A percentile compares a stretch with the other conserved stretches of the same genome.
These are phyloP conservation scores for Steccherinum ochraceum DNA, from an alignment of 768 basidiomycete species.

Conservation along the genomic window DNA sequence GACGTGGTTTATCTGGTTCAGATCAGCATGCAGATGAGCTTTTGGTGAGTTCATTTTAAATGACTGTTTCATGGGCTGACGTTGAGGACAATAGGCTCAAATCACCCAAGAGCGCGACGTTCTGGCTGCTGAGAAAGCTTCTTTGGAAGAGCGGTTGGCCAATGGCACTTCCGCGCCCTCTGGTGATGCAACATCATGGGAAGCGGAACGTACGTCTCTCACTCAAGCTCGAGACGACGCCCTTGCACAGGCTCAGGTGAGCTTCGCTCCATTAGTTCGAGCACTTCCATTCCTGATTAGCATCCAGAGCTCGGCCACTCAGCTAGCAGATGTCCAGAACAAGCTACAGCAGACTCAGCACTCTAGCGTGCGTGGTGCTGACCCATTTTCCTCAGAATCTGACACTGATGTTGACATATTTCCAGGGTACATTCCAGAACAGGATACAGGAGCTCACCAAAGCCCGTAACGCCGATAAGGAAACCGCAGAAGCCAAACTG, in stretches of 20 bases:
- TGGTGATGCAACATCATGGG: constrained; percentile 34
- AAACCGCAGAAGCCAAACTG: constrained; percentile 36
- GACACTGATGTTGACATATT: not conserved
- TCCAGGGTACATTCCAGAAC: constrained; percentile 57
- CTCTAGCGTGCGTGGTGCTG: not conserved
- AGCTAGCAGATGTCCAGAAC: not conserved
- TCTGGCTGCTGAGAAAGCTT: constrained; percentile 52
- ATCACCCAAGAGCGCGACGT: constrained; percentile 56
- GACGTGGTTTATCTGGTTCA: constrained; percentile 7
- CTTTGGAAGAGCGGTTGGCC: not conserved
- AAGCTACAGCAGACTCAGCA: not conserved
- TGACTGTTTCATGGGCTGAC: not conserved
- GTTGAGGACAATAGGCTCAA: constrained; percentile 37
- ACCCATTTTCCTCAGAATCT: too few relatives aligned
- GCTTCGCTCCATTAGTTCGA: too few relatives aligned
- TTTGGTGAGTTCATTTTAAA: constrained; percentile 25
- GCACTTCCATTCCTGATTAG: not conserved
- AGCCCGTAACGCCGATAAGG: constrained; percentile 40
- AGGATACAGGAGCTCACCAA: constrained; percentile 49
- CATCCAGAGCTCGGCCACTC: not conserved
- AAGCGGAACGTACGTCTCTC: constrained; percentile 55
- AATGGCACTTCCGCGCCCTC: constrained; percentile 23
- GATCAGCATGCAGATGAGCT: constrained; percentile 18
- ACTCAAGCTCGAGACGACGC: constrained; percentile 56
- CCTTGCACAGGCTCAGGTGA: constrained; percentile 50